Percentiles rank a stretch among this genome's conserved stretches.
These are phyloP conservation scores for Xerocomus brunneocitrinus DNA, from an alignment of 768 basidiomycete species.

Conservation along the genomic window DNA sequence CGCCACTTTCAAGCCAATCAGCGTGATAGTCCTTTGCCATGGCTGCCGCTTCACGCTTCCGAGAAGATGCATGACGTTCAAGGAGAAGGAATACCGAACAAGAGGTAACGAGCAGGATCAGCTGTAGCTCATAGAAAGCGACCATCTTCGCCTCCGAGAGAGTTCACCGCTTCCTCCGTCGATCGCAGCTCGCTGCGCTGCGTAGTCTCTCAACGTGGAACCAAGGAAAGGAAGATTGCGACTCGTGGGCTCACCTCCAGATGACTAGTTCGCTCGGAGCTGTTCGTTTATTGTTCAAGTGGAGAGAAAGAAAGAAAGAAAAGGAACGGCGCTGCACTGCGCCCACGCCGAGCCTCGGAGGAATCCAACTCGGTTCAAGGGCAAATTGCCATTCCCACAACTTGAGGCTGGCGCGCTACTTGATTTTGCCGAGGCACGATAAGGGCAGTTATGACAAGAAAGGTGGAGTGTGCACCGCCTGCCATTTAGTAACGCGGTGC, in stretches of 20 bases:
- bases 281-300: neutral
- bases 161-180: neutral
- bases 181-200: neutral
- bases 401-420: neutral
- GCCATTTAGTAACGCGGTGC: neutral
- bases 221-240: no score
- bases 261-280: neutral
- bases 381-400: conserved; percentile 11
- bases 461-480: conserved; percentile 3
- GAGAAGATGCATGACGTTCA: conserved; percentile 30
- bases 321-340: neutral
- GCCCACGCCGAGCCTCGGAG: neutral
- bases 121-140: conserved; percentile 40
- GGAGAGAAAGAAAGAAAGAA: neutral
- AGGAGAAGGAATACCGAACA: conserved; percentile 34
- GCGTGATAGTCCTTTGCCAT: conserved; percentile 23
- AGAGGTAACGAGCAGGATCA: conserved; percentile 32
- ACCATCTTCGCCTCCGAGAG: conserved; percentile 15
- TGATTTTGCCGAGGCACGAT: conserved; percentile 7
- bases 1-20: conserved; percentile 32
- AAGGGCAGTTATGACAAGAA: conserved; percentile 7
- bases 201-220: neutral
- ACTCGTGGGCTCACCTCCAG: neutral
- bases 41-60: conserved; percentile 15
- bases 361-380: neutral